Conservation (phyloP, 2,329 filamentous ascomycete species). For the Claviceps sorghi region DNA sequence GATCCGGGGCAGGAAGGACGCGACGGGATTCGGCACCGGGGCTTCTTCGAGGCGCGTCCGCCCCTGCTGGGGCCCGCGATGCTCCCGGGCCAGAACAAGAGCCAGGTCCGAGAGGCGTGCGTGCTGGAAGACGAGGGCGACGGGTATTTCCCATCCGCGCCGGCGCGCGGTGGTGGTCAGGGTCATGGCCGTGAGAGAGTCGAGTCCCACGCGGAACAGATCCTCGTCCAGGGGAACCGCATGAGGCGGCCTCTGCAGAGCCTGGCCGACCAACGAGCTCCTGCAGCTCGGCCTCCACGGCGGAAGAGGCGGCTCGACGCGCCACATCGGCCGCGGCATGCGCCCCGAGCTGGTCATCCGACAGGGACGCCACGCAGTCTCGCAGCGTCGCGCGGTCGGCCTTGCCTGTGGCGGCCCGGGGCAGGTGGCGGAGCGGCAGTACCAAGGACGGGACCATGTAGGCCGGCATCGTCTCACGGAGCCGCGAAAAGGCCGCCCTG, state of each 20-base stretch:
- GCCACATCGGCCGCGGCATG: not conserved
- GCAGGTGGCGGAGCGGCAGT: not conserved
- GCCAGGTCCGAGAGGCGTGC: not conserved
- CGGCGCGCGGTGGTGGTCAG: not conserved
- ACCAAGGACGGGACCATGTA: not conserved
- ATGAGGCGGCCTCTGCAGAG: not conserved
- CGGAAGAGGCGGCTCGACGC: not conserved
- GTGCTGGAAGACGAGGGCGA: not conserved
- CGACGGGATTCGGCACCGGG: not conserved
- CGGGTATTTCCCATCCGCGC: not conserved
- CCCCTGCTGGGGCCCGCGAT: not conserved
- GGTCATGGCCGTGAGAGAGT: conserved; percentile 1
- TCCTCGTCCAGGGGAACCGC: not conserved
- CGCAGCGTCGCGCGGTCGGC: not conserved
- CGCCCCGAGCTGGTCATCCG: not conserved
- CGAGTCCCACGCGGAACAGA: not conserved
- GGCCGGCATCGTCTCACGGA: not conserved
- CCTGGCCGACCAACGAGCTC: not conserved
- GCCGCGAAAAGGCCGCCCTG: not conserved
- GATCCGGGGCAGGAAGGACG: not conserved
- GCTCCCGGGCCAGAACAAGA: not conserved
- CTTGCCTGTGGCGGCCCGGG: not conserved
- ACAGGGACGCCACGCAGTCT: not conserved
- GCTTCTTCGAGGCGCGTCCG: not conserved
- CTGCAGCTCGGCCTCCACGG: not conserved